Evolutionary conservation across 139 green algal genomes (phyloP).

Genomic region (Chlamydomonas sp.): DNA sequence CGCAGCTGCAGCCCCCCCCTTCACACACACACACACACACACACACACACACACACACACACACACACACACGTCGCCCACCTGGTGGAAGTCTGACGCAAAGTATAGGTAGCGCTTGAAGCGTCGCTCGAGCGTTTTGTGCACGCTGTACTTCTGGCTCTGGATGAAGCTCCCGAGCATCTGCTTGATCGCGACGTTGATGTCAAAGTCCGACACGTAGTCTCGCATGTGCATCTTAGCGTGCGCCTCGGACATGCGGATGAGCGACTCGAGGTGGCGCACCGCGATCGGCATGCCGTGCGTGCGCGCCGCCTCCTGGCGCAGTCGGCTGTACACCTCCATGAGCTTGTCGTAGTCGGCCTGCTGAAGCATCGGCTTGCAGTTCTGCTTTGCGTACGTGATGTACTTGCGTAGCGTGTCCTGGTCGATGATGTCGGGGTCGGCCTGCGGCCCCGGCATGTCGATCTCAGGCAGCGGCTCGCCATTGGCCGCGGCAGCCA

Average conservation of each 20-base stretch:
- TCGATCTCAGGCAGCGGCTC: constrained; percentile 13
- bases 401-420: constrained; percentile 96
- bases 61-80: too few relatives aligned
- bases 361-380: constrained; percentile 47
- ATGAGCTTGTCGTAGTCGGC: constrained; percentile 40
- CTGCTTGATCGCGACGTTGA: constrained; percentile 72
- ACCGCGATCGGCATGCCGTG: constrained; percentile 94
- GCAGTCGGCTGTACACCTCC: constrained; percentile 43
- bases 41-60: too few relatives aligned
- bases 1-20: too few relatives aligned
- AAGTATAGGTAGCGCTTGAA: constrained; percentile 36
- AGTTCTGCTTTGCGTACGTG: constrained; percentile 85
- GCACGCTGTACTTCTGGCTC: constrained; percentile 92
- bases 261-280: constrained; percentile 94
- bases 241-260: constrained; percentile 94
- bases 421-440: constrained; percentile 71
- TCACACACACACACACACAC: too few relatives aligned
- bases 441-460: constrained; percentile 21
- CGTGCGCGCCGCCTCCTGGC: constrained; percentile 40
- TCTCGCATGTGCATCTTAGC: constrained; percentile 92
- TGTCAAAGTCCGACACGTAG: constrained; percentile 76
- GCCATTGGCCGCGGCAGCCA: constrained; percentile 1
- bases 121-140: constrained; percentile 68
- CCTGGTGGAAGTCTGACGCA: constrained; percentile 35
- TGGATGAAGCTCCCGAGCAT: constrained; percentile 93